Conservation (phyloP, 2,329 filamentous ascomycete genomes). For the Epicoccum sorghinum region DNA sequence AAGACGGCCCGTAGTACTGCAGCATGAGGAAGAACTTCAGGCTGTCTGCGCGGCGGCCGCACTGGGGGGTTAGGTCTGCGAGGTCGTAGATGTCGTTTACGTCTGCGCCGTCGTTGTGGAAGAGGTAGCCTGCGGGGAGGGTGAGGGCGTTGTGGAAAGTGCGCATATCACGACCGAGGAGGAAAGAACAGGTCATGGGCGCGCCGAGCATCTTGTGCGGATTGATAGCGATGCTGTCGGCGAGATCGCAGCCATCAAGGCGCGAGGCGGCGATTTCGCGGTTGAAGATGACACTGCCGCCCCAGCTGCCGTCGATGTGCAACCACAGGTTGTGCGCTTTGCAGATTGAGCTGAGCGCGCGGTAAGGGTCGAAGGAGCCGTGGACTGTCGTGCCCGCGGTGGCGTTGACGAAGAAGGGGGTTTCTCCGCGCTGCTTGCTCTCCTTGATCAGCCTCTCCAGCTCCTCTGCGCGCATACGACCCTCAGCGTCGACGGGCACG, state of each 20-base stretch:
- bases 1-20: slow-evolving; percentile 82
- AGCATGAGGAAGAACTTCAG: slow-evolving; percentile 88
- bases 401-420: slow-evolving; percentile 92
- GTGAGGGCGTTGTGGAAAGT: slow-evolving; percentile 85
- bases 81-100: slow-evolving; percentile 75
- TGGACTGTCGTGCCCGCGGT: slow-evolving; percentile 94
- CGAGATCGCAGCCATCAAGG: slow-evolving; percentile 72
- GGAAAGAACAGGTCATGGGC: slow-evolving; percentile 87
- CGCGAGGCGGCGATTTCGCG: slow-evolving; percentile 65
- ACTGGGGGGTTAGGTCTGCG: slow-evolving; percentile 91
- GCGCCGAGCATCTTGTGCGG: slow-evolving; percentile 98
- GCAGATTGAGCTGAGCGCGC: slow-evolving; percentile 72
- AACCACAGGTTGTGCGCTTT: slow-evolving; percentile 79
- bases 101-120: slow-evolving; percentile 47
- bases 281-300: slow-evolving; percentile 77
- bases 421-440: slow-evolving; percentile 71
- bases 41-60: slow-evolving; percentile 82
- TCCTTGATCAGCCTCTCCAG: slow-evolving; percentile 68
- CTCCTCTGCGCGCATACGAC: slow-evolving; percentile 71
- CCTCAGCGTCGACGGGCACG: slow-evolving; percentile 74
- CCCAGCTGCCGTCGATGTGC: slow-evolving; percentile 93
- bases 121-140: slow-evolving; percentile 78
- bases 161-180: slow-evolving; percentile 77
- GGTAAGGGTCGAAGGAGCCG: slow-evolving; percentile 85
- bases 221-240: slow-evolving; percentile 84